Evolutionary conservation across 345 rosid species (phyloP).

Genomic region (Aegle marmelos): DNA sequence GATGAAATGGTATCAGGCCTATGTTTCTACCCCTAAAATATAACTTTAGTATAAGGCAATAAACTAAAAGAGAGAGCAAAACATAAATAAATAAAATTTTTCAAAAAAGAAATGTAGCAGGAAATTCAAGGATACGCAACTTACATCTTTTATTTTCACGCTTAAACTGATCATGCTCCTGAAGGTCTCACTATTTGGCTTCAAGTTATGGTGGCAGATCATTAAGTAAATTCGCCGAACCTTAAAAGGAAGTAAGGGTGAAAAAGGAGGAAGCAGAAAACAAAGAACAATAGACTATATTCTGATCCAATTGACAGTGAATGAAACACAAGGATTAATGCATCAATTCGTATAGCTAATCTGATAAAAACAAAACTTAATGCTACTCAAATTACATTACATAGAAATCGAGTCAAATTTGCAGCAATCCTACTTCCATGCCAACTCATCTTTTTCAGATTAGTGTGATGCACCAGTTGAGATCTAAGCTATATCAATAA

Average conservation of each 20-base stretch:
- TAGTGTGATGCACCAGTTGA: background rate
- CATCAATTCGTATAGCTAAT: background rate
- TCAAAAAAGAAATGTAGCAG: background rate
- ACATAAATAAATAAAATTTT: background rate
- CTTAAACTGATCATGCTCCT: slow-evolving; percentile 62
- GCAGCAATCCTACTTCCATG: background rate
- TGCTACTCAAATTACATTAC: background rate
- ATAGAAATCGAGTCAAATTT: background rate
- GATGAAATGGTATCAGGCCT: background rate
- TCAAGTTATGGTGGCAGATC: slow-evolving; percentile 46
- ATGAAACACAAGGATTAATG: background rate
- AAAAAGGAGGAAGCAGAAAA: background rate
- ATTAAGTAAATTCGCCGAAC: slow-evolving; percentile 61
- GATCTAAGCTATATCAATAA: background rate
- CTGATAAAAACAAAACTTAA: background rate
- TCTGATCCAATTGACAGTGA: background rate
- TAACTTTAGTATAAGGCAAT: background rate
- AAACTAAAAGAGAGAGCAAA: slow-evolving; percentile 12
- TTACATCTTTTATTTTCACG: slow-evolving; percentile 81
- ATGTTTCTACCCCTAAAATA: background rate
- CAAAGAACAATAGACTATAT: background rate
- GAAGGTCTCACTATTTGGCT: slow-evolving; percentile 68
- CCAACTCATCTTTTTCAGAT: background rate
- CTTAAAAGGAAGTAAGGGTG: slow-evolving; percentile 29
- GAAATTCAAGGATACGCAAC: slow-evolving; percentile 10